Conservation (phyloP, 345 rosid species). For the Lepidium aucheri region DNA sequence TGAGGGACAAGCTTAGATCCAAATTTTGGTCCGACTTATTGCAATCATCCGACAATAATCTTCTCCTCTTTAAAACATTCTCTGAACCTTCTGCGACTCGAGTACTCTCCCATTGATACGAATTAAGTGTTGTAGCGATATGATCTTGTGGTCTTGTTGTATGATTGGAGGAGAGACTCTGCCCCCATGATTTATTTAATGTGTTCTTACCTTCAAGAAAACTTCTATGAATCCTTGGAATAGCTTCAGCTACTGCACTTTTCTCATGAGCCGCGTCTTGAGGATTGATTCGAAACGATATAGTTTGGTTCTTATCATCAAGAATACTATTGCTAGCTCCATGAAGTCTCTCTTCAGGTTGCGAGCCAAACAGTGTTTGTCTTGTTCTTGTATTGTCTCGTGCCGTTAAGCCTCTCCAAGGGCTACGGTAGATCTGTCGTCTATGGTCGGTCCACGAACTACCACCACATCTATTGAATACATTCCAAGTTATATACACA, state of each 20-base stretch:
- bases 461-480: conserved; percentile 37
- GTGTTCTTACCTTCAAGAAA: conserved; percentile 27
- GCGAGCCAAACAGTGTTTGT: conserved; percentile 31
- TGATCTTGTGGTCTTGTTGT: conserved; percentile 16
- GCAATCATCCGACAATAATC: conserved; percentile 17
- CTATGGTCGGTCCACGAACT: conserved; percentile 35
- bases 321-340: conserved; percentile 18
- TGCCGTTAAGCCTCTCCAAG: conserved; percentile 30
- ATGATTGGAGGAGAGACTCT: conserved; percentile 17
- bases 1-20: conserved; percentile 68
- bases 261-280: conserved; percentile 6
- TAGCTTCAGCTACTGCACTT: conserved; percentile 14
- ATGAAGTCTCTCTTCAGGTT: conserved; percentile 19
- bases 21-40: conserved; percentile 20
- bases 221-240: conserved; percentile 21
- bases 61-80: conserved; percentile 38
- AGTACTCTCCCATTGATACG: conserved; percentile 11
- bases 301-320: conserved; percentile 23
- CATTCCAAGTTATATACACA: background rate
- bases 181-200: conserved; percentile 29
- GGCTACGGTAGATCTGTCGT: conserved; percentile 24
- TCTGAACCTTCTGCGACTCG: conserved; percentile 17
- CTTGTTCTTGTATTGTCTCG: conserved; percentile 27
- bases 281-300: conserved; percentile 18
- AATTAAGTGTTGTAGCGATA: background rate